A percentile compares a stretch with the other conserved stretches of the same genome.
Conservation (phyloP, 2,329 filamentous ascomycete genomes). For the Aspergillus pseudotamarii region DNA sequence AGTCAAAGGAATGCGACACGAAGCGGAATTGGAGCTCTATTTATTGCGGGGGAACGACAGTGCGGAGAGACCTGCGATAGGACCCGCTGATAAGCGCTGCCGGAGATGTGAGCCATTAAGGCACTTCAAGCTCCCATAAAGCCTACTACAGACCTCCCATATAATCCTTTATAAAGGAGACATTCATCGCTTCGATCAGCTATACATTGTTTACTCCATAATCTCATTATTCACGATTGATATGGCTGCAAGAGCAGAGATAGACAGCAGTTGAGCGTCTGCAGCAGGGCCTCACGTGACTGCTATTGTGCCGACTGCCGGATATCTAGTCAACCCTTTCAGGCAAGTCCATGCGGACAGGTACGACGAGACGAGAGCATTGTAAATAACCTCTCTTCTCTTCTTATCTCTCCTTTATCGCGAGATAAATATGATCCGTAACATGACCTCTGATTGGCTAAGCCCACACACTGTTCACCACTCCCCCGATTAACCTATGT, state of each 20-base stretch:
- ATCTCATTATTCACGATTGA: neutral
- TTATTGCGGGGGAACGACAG: slow-evolving; percentile 25
- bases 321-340: slow-evolving; percentile 9
- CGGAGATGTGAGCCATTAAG: neutral
- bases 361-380: neutral
- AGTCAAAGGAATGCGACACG: neutral
- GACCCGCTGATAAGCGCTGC: slow-evolving; percentile 26
- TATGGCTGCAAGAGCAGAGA: neutral
- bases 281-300: slow-evolving; percentile 10
- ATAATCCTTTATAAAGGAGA: neutral
- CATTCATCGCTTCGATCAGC: neutral
- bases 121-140: neutral
- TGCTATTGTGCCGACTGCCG: slow-evolving; percentile 10
- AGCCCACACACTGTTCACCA: neutral
- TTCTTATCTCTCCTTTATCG: neutral
- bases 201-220: neutral
- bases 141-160: neutral
- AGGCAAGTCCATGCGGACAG: slow-evolving; percentile 25
- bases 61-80: slow-evolving; percentile 26
- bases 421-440: neutral
- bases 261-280: neutral
- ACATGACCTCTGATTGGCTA: neutral
- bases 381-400: too few species aligned
- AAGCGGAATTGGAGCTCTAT: slow-evolving; percentile 12
- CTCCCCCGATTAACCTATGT: neutral